Percentiles rank a stretch among this genome's conserved stretches.
phyloP scores from a whole-genome alignment of 441 rosid species.

The Populus hybrid region DNA sequence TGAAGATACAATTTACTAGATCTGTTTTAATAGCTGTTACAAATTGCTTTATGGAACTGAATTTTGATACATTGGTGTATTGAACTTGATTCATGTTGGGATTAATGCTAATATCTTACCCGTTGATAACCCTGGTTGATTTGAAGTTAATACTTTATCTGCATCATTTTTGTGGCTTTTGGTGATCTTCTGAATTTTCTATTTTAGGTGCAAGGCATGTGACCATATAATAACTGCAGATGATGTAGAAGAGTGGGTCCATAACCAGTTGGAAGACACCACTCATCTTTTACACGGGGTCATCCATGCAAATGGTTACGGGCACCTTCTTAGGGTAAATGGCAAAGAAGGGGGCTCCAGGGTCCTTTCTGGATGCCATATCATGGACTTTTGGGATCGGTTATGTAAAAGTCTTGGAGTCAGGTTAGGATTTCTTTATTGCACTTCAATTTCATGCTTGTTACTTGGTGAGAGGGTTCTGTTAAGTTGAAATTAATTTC shows the following conservation, averaged over 20 bases:
- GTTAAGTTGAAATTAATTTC: not conserved
- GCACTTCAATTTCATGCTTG: not conserved
- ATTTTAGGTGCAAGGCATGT: conserved; percentile 53
- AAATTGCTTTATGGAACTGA: not conserved
- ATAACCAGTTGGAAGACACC: conserved; percentile 59
- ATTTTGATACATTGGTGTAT: not conserved
- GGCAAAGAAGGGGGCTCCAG: conserved; percentile 74
- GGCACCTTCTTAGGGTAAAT: conserved; percentile 72
- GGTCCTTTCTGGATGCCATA: conserved; percentile 56
- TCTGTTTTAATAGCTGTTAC: not conserved
- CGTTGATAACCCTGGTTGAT: not conserved
- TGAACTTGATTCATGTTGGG: not conserved
- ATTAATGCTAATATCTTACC: not conserved
- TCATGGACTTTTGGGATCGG: conserved; percentile 76
- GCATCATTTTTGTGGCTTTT: not conserved
- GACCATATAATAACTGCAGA: conserved; percentile 40
- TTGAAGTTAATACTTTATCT: not conserved
- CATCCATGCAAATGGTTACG: conserved; percentile 62
- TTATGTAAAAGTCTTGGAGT: conserved; percentile 51
- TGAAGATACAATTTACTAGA: not conserved
- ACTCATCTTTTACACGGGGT: conserved; percentile 72
- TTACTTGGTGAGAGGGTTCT: not conserved
- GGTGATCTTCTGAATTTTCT: not conserved
- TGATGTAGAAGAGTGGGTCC: conserved; percentile 62
- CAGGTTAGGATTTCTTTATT: conserved; percentile 40